These are phyloP conservation scores for Gloeopeniophorella convolvens DNA, from an alignment of 768 basidiomycete species.

Conservation along the genomic window DNA sequence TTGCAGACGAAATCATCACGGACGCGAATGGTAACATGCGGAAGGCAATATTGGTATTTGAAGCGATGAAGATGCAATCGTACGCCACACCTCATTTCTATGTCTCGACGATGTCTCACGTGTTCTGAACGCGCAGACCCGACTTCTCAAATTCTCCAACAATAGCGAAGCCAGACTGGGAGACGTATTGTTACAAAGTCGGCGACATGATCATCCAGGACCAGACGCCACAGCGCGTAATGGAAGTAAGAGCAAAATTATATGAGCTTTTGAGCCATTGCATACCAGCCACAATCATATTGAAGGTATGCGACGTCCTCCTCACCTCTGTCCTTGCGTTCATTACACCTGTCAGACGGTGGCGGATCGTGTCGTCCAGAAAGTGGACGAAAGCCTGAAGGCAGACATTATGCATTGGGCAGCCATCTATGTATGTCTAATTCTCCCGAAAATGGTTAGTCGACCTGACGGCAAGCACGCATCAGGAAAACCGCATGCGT, in stretches of 20 bases:
- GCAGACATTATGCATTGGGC: constrained; percentile 97
- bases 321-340: background rate
- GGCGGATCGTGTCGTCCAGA: constrained; percentile 78
- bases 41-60: constrained; percentile 90
- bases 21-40: constrained; percentile 88
- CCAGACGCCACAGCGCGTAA: constrained; percentile 81
- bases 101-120: background rate
- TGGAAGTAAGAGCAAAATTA: constrained; percentile 88
- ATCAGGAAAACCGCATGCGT: constrained; percentile 93
- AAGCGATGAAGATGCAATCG: constrained; percentile 97
- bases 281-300: constrained; percentile 85
- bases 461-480: background rate
- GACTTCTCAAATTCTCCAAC: constrained; percentile 71
- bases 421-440: constrained; percentile 75
- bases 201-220: constrained; percentile 86
- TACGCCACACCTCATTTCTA: constrained; percentile 31
- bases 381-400: constrained; percentile 85
- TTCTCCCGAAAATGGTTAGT: background rate
- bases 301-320: constrained; percentile 57
- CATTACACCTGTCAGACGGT: constrained; percentile 57
- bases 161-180: constrained; percentile 99
- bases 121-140: constrained; percentile 44
- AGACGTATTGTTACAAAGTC: constrained; percentile 90
- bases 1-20: constrained; percentile 65
- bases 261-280: constrained; percentile 97